A percentile compares a stretch with the other conserved stretches of the same genome.
Conservation (phyloP, 768 basidiomycete genomes). For the Tylopilus subfusipes region DNA sequence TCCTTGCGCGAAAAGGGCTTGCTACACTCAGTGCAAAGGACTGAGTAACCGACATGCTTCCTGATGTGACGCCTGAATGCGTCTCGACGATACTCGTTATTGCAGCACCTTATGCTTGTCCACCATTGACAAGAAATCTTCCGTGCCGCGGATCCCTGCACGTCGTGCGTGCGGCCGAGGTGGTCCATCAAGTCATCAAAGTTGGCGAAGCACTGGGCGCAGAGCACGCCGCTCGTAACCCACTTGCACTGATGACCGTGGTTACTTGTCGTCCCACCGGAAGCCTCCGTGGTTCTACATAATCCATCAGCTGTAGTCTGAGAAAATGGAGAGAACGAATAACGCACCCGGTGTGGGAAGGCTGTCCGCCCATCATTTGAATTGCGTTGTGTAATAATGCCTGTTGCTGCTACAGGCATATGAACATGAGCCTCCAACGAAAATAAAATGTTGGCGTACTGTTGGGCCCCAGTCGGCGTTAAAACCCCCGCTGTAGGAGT, state of each 20-base stretch:
- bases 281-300: background rate
- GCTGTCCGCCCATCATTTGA: background rate
- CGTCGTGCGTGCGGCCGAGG: background rate
- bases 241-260: background rate
- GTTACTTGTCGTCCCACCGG: background rate
- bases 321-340: background rate
- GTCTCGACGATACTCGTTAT: background rate
- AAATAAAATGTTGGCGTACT: background rate
- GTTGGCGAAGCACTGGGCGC: background rate
- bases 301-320: background rate
- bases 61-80: slow-evolving; percentile 5
- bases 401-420: slow-evolving; percentile 1
- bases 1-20: slow-evolving; percentile 6
- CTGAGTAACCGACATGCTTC: background rate
- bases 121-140: slow-evolving; percentile 6
- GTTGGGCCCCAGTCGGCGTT: background rate
- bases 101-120: background rate
- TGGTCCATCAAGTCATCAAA: slow-evolving; percentile 11
- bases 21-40: background rate
- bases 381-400: background rate
- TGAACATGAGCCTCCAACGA: background rate
- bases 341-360: background rate
- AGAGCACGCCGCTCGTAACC: background rate
- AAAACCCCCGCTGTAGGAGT: background rate
- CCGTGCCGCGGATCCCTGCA: background rate